Conservation (phyloP, 129 eudicot species). For the Lactuca sativa region DNA sequence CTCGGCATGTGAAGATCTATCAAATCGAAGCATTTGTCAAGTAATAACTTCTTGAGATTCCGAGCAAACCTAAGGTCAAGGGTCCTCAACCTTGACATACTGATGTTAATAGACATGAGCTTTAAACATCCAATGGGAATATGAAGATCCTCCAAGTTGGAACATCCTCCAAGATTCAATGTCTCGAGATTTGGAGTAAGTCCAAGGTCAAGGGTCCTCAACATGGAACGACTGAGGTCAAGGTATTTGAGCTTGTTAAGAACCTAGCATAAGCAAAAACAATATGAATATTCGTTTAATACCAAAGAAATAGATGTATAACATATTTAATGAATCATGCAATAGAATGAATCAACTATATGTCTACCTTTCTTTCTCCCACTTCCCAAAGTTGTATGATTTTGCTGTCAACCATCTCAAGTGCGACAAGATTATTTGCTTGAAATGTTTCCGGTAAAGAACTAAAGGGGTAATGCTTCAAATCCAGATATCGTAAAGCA, state of each 20-base stretch:
- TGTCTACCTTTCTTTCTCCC: background rate
- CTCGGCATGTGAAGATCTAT: background rate
- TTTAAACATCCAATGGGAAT: background rate
- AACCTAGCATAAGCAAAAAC: background rate
- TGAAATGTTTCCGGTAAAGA: background rate
- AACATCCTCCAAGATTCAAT: background rate
- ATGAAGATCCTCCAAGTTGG: background rate
- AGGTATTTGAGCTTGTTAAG: slow-evolving; percentile 6
- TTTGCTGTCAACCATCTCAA: background rate
- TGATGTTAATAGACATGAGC: background rate
- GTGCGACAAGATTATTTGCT: background rate
- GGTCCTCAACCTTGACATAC: background rate
- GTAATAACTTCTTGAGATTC: background rate
- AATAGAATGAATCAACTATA: no score
- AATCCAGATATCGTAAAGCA: slow-evolving; percentile 2
- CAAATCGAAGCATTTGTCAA: background rate
- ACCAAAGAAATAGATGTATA: no score
- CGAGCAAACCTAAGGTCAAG: no score
- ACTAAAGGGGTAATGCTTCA: background rate
- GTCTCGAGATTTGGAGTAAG: background rate
- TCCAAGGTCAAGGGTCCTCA: background rate
- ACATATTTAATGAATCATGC: no score
- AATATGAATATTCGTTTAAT: no score
- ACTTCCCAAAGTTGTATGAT: background rate
- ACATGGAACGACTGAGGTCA: background rate